Evolutionary conservation across 108 stramenopile genomes (phyloP).

Genomic region (Aureococcus anophagefferens): DNA sequence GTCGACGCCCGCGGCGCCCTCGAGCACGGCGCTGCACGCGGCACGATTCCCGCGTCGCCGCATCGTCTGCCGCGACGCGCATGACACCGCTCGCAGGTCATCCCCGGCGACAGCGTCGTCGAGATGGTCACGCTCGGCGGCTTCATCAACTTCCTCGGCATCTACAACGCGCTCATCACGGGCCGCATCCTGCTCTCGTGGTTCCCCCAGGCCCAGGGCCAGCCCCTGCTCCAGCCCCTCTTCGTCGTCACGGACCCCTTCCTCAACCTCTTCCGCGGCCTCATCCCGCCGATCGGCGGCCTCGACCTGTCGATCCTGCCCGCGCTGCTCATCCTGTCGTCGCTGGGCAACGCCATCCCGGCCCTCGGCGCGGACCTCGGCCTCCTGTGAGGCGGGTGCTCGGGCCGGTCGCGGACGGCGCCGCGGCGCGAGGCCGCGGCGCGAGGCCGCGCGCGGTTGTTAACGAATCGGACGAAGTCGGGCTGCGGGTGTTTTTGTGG

Average conservation of each 20-base stretch:
- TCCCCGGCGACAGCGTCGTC: not conserved
- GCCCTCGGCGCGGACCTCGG: slow-evolving; percentile 1
- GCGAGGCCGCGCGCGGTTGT: no score
- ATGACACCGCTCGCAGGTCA: no score
- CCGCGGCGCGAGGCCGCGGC: no score
- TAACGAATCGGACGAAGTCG: no score
- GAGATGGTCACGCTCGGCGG: not conserved
- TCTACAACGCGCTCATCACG: not conserved
- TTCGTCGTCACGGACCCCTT: slow-evolving; percentile 10
- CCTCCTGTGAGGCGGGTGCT: not conserved
- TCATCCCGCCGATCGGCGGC: slow-evolving; percentile 1
- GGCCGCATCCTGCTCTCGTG: slow-evolving; percentile 2
- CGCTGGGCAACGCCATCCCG: not conserved
- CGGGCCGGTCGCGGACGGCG: no score
- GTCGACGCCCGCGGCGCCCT: no score
- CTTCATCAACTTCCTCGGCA: not conserved
- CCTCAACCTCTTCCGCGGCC: slow-evolving; percentile 8
- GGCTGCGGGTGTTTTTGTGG: no score
- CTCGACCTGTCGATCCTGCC: slow-evolving; percentile 1
- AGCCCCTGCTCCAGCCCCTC: slow-evolving; percentile 5
- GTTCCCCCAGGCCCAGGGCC: slow-evolving; percentile 3
- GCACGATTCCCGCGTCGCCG: no score
- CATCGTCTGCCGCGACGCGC: no score
- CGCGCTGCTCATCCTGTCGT: not conserved
- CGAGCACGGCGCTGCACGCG: no score